Conservation (phyloP, 148 eudicot genomes). For the Camellia japonica region DNA sequence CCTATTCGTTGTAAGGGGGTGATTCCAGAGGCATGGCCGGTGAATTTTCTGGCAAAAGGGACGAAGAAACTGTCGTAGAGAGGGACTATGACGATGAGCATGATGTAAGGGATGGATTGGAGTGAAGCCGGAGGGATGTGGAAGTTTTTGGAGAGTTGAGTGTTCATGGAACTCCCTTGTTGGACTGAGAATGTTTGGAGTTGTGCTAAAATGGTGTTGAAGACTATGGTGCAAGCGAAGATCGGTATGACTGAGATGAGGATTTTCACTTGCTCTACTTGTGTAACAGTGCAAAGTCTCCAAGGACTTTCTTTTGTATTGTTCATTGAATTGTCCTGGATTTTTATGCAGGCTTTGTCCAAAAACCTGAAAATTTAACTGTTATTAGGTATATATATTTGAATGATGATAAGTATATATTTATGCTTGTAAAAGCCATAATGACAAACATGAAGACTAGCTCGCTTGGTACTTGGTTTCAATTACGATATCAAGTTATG, state of each 20-base stretch:
- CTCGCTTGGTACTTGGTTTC: too few relatives aligned
- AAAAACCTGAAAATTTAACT: conserved; percentile 49
- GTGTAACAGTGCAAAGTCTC: conserved; percentile 64
- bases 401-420: neutral
- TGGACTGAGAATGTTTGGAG: conserved; percentile 96
- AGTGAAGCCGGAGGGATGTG: conserved; percentile 90
- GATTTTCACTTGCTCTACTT: conserved; percentile 88
- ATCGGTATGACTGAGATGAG: conserved; percentile 76
- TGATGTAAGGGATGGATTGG: conserved; percentile 85
- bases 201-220: conserved; percentile 91
- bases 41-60: conserved; percentile 61
- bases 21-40: conserved; percentile 68
- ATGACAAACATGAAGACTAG: neutral
- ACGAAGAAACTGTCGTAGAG: conserved; percentile 69
- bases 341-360: conserved; percentile 81
- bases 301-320: conserved; percentile 44
- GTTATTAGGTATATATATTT: neutral
- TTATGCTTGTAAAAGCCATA: too few relatives aligned
- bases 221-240: conserved; percentile 79
- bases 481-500: too few relatives aligned
- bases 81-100: conserved; percentile 80
- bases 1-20: conserved; percentile 77
- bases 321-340: conserved; percentile 15
- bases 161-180: conserved; percentile 88
- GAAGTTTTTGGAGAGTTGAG: conserved; percentile 47